Evolutionary conservation across 257 asterid species (phyloP).

Genomic region (Solanum sejunctum): DNA sequence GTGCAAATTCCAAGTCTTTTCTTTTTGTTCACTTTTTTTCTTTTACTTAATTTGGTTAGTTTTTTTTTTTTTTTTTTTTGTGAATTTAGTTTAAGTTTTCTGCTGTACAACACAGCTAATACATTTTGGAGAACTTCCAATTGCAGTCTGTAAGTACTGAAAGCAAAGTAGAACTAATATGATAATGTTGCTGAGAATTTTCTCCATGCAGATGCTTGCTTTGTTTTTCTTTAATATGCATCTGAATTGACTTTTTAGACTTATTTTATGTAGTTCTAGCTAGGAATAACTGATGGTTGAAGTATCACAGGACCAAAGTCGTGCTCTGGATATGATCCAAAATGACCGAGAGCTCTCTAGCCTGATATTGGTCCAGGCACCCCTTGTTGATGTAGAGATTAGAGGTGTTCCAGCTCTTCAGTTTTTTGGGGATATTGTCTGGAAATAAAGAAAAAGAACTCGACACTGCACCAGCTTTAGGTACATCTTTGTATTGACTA

Average conservation of each 20-base stretch:
- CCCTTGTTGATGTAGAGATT: conserved; percentile 93
- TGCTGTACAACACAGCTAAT: background rate
- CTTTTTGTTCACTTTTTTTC: background rate
- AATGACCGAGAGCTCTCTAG: conserved; percentile 66
- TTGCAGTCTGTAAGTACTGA: background rate
- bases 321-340: conserved; percentile 46
- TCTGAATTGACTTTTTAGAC: background rate
- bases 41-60: background rate
- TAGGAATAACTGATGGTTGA: background rate
- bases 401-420: conserved; percentile 99
- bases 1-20: background rate
- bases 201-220: background rate
- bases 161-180: background rate
- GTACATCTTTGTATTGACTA: background rate
- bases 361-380: conserved; percentile 67
- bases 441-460: conserved; percentile 45
- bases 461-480: background rate
- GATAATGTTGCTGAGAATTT: background rate
- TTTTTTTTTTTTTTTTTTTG: background rate
- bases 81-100: background rate
- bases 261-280: background rate
- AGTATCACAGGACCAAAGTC: conserved; percentile 69
- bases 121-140: background rate
- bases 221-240: background rate
- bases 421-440: conserved; percentile 82